A percentile compares a stretch with the other conserved stretches of the same genome.
phyloP scores from a whole-genome alignment of 2,329 filamentous ascomycete species.

The Pyricularia grisea region DNA sequence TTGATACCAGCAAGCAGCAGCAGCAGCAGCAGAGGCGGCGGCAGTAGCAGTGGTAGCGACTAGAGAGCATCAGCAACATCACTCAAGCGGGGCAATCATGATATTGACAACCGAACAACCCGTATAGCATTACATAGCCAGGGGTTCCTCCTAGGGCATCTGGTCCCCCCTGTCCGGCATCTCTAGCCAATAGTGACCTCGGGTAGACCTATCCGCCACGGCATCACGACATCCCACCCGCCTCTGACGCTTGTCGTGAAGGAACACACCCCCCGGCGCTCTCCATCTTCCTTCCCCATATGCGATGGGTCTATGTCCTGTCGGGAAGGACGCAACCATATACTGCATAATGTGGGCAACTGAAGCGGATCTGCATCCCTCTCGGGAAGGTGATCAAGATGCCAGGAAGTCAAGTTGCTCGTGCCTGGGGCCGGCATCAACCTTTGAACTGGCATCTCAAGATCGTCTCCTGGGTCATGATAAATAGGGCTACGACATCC shows the following conservation, averaged over 20 bases:
- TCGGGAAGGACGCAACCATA: not conserved
- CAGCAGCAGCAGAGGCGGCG: no score
- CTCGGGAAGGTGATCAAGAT: conserved; percentile 3
- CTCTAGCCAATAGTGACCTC: not conserved
- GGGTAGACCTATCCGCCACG: not conserved
- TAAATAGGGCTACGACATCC: conserved; percentile 1
- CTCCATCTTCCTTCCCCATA: not conserved
- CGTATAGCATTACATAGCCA: not conserved
- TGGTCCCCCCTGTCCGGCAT: not conserved
- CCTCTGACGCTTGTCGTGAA: not conserved
- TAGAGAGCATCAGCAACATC: no score
- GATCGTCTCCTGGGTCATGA: not conserved
- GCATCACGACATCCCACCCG: not conserved
- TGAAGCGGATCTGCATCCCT: not conserved
- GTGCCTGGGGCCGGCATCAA: not conserved
- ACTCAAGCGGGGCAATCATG: not conserved
- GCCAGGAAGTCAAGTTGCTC: not conserved
- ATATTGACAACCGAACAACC: not conserved
- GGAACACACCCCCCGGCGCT: not conserved
- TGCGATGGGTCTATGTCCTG: not conserved
- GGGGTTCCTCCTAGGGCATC: not conserved
- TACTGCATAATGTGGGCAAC: not conserved
- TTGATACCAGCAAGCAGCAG: not conserved
- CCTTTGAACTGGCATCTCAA: not conserved
- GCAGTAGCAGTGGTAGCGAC: no score